These are phyloP conservation scores for Echites panduratus DNA, from an alignment of 257 asterid species.

Conservation along the genomic window DNA sequence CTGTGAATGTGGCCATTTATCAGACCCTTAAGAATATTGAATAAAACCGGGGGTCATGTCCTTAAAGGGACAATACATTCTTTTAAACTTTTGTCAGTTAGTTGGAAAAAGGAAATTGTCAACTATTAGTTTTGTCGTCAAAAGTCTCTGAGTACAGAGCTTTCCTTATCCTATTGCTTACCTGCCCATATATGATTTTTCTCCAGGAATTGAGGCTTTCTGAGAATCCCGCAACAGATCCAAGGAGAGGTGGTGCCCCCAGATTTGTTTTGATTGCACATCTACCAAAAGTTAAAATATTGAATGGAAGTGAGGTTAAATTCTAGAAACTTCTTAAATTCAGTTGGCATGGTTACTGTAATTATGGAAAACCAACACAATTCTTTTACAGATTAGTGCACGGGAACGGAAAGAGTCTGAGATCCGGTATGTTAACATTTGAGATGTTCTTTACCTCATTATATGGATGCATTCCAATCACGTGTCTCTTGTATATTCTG, in stretches of 20 bases:
- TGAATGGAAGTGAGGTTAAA: constrained; percentile 88
- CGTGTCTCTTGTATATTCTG: not conserved
- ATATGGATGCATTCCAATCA: not conserved
- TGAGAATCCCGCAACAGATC: constrained; percentile 80
- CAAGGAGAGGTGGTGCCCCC: constrained; percentile 66
- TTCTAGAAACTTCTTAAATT: constrained; percentile 12
- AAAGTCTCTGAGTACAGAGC: not conserved
- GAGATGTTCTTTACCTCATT: not conserved
- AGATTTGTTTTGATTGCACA: constrained; percentile 86
- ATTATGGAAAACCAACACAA: constrained; percentile 21
- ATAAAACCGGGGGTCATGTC: not conserved
- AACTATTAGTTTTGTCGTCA: not conserved
- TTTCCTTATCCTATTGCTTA: not conserved
- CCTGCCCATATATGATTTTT: not conserved
- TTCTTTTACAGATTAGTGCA: constrained; percentile 55
- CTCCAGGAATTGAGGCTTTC: constrained; percentile 80
- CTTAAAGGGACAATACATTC: not conserved
- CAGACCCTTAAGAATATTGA: not conserved
- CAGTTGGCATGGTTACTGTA: constrained; percentile 5
- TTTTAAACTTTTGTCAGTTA: not conserved
- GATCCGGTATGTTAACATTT: constrained; percentile 58
- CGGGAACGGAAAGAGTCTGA: constrained; percentile 95
- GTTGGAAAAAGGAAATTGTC: not conserved
- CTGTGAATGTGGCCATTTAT: not conserved
- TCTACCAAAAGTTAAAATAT: constrained; percentile 54